These are phyloP conservation scores for Solanum phureja DNA, from an alignment of 257 asterid genomes.

Conservation along the genomic window DNA sequence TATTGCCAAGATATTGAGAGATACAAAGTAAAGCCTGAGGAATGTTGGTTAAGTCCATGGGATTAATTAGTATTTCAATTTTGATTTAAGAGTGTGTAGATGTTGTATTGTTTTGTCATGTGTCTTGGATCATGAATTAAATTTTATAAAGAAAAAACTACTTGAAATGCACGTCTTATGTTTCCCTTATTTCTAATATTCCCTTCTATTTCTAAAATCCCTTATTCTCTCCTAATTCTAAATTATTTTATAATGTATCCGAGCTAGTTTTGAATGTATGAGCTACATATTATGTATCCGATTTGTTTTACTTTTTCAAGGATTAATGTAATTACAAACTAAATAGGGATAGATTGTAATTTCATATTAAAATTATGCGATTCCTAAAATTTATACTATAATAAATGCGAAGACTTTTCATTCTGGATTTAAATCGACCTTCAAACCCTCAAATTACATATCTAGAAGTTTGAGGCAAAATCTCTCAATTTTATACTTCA, in stretches of 20 bases:
- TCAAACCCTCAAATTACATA: not conserved
- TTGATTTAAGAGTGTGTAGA: not conserved
- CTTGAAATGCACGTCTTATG: too few species aligned
- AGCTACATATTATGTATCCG: too few species aligned
- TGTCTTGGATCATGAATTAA: not conserved
- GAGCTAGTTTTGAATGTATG: too few species aligned
- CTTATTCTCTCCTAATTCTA: too few species aligned
- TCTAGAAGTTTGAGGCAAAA: not conserved
- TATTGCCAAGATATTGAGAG: constrained; percentile 64
- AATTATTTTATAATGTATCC: too few species aligned
- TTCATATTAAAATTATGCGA: too few species aligned
- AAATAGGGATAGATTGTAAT: too few species aligned
- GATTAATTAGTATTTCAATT: constrained; percentile 10
- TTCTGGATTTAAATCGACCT: not conserved
- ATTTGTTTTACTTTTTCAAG: too few species aligned
- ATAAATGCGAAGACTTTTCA: not conserved
- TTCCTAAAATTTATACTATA: too few species aligned
- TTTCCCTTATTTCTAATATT: too few species aligned
- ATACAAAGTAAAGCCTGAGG: constrained; percentile 56
- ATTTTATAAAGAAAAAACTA: not conserved
- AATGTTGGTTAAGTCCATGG: constrained; percentile 74
- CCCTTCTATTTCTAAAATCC: too few species aligned
- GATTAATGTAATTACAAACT: too few species aligned
- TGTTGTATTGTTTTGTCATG: not conserved
- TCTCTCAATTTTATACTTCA: not conserved